These are phyloP conservation scores for Nyssa sinensis DNA, from an alignment of 148 eudicot species.

Conservation along the genomic window DNA sequence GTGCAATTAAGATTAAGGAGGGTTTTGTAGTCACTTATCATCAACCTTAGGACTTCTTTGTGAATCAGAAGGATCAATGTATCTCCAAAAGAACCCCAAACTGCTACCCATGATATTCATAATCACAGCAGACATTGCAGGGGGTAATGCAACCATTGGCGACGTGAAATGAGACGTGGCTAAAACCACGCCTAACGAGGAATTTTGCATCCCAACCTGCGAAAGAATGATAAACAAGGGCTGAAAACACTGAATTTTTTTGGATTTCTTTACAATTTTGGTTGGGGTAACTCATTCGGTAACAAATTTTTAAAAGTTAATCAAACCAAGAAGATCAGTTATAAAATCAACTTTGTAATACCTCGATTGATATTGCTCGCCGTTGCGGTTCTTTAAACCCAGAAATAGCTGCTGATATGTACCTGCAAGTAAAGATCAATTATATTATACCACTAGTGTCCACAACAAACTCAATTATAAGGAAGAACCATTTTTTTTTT, in stretches of 20 bases:
- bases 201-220: conserved; percentile 84
- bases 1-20: too few species aligned
- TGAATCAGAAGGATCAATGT: conserved; percentile 42
- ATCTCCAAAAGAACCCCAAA: conserved; percentile 66
- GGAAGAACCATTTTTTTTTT: too few species aligned
- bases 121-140: conserved; percentile 66
- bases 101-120: conserved; percentile 78
- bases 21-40: neutral
- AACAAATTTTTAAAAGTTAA: neutral
- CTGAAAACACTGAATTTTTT: neutral
- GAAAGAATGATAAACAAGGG: conserved; percentile 1
- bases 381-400: conserved; percentile 64
- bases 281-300: neutral
- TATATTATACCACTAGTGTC: neutral
- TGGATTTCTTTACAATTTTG: neutral
- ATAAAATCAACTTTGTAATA: conserved; percentile 15
- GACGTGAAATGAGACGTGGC: conserved; percentile 70
- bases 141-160: conserved; percentile 58
- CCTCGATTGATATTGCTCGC: conserved; percentile 79
- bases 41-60: neutral
- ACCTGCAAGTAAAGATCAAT: conserved; percentile 34
- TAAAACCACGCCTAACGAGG: conserved; percentile 68
- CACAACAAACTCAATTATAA: too few species aligned
- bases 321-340: neutral
- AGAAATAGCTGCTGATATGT: conserved; percentile 52